Base-by-base conservation (phyloP, 2,329 filamentous ascomycete genomes). In the Davidsoniella eucalypti region DNA sequence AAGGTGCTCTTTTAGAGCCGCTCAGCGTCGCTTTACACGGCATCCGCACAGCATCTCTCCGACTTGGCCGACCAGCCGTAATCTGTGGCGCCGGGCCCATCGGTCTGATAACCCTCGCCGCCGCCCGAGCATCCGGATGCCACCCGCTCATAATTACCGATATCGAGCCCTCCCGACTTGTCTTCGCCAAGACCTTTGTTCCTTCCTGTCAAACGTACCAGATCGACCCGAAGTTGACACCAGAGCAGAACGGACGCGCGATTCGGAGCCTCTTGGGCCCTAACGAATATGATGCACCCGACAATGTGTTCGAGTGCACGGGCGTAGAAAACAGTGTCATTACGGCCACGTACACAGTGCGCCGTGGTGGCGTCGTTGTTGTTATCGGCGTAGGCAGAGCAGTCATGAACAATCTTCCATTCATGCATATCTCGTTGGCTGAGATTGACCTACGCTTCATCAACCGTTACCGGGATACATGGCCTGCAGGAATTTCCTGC, bases 371-470 rank as follows among this genome's bases (percentile, higher is more conserved):
- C 0, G 68, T 68, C 0, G 64, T 82, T 17, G 75, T 80, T 64
- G 76, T 80, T 1, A 76, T 83, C 54, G 79, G 79, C 0, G 78
- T 82, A 1, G 78, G 78, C 1, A 71, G 66, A 54, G 64, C 70
- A 23, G 66, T 74, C 6, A 78, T 82, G 73, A 76, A 82, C 54
- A 80, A 81, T 54, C 55, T 80, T 23, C 78, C 77, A 0, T 81
- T 82, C 54, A 82, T 81, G 78, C 76, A 81, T 58, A 57, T 81
- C 17, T 78, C 73, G 3, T 60, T 80, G 37, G 72, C 74, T 3
- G 77, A 80, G 73, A 81, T 84, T 55, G 70, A 82, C 56, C 65
- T 84, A 23, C 75, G 72, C 37, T 84, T 84, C 63, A 84, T 83
- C 59, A 83, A 84, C 60, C 61, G 80, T 6, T 84, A 84, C 59